Percentiles rank a stretch among this genome's conserved stretches.
These are phyloP conservation scores for Cutaneotrichosporon cyanovorans DNA, from an alignment of 1,284 basidiomycete genomes.

Conservation along the genomic window DNA sequence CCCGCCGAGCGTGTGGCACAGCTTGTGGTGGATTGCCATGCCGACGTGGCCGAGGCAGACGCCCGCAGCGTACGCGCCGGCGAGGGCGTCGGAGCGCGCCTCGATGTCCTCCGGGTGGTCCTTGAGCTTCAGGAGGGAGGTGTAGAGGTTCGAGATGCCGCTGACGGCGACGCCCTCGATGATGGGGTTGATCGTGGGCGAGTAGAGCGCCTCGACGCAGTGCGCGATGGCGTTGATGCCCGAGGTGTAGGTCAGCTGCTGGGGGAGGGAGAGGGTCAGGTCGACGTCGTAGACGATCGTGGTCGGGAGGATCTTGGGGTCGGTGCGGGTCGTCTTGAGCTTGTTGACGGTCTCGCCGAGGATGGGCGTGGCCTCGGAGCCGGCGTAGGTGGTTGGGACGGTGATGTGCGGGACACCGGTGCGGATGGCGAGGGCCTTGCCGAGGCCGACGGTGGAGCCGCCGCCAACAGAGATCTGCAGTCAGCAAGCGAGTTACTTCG, in stretches of 20 bases:
- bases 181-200: conserved; percentile 47
- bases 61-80: conserved; percentile 49
- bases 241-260: conserved; percentile 46
- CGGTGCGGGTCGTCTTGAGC: conserved; percentile 48
- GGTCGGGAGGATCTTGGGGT: conserved; percentile 47
- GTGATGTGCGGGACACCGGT: conserved; percentile 49
- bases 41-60: conserved; percentile 46
- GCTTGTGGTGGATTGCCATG: conserved; percentile 51
- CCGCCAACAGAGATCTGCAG: conserved; percentile 40
- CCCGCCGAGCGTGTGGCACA: conserved; percentile 49
- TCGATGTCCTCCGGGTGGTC: conserved; percentile 37
- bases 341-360: conserved; percentile 49
- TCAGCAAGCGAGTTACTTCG: not conserved
- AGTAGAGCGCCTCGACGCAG: conserved; percentile 48
- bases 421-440: conserved; percentile 48
- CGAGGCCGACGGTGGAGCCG: conserved; percentile 48
- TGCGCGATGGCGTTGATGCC: conserved; percentile 51
- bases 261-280: conserved; percentile 48
- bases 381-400: conserved; percentile 50
- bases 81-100: conserved; percentile 47
- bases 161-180: conserved; percentile 47
- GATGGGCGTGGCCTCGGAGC: conserved; percentile 49
- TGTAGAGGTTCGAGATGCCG: conserved; percentile 45
- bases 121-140: conserved; percentile 42
- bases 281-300: conserved; percentile 50